These are phyloP conservation scores for Kickxella alabastrina DNA, from an alignment of 192 early-diverging fungal genomes.

Conservation along the genomic window DNA sequence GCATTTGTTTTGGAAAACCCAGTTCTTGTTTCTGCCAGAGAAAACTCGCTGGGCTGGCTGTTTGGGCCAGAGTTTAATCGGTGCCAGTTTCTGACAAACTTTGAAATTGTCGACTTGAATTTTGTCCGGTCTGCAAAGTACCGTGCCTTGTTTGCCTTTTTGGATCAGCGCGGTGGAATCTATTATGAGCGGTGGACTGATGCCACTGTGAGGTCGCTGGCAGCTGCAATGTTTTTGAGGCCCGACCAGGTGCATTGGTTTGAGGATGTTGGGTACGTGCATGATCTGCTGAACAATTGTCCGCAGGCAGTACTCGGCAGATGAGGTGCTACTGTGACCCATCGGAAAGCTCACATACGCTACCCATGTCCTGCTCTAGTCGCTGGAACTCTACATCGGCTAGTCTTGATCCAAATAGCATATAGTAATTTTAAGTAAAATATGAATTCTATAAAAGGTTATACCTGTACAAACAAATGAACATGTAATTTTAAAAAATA, in stretches of 20 bases:
- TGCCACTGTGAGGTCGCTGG: slow-evolving; percentile 60
- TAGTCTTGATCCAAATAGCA: background rate
- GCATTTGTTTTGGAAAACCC: background rate
- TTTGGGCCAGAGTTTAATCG: slow-evolving; percentile 29
- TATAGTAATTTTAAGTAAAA: background rate
- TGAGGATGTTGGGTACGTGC: slow-evolving; percentile 59
- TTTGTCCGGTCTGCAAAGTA: slow-evolving; percentile 60
- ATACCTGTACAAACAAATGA: too few species aligned
- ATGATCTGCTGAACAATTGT: slow-evolving; percentile 59
- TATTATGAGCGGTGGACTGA: slow-evolving; percentile 52
- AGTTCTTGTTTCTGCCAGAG: background rate
- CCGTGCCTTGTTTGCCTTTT: slow-evolving; percentile 46
- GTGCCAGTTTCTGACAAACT: slow-evolving; percentile 74
- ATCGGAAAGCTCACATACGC: slow-evolving; percentile 21
- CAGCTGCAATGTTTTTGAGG: slow-evolving; percentile 52
- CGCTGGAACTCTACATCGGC: slow-evolving; percentile 5
- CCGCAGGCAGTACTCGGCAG: slow-evolving; percentile 39
- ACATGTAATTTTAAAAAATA: too few species aligned
- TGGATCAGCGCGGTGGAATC: slow-evolving; percentile 52
- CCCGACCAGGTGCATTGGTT: slow-evolving; percentile 56
- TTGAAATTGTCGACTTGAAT: slow-evolving; percentile 69
- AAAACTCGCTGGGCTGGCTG: slow-evolving; percentile 24
- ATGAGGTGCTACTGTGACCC: slow-evolving; percentile 35
- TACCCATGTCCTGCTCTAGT: slow-evolving; percentile 28
- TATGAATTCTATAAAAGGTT: background rate